Conservation (phyloP, 225 moss, liverwort and hornwort genomes). For the Straminergon stramineum region DNA sequence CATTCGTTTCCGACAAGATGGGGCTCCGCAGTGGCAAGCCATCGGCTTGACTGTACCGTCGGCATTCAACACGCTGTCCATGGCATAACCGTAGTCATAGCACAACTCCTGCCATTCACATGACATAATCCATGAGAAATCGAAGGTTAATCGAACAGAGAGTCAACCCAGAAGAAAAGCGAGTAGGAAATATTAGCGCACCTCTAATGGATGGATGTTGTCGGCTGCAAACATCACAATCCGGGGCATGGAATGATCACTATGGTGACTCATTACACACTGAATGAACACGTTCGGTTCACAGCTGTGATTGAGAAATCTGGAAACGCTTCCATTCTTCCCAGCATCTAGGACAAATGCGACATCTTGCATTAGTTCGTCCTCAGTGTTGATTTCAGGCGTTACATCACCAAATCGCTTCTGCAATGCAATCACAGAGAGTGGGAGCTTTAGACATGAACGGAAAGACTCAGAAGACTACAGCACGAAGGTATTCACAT, state of each 20-base stretch:
- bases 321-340: conserved; percentile 45
- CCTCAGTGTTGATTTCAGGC: conserved; percentile 12
- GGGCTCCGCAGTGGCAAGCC: conserved; percentile 45
- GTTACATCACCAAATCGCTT: conserved; percentile 36
- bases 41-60: conserved; percentile 41
- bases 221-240: conserved; percentile 63
- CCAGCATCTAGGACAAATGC: conserved; percentile 52
- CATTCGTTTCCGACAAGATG: conserved; percentile 51
- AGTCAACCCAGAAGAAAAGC: not conserved
- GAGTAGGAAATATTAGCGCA: not conserved
- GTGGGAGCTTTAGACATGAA: not conserved
- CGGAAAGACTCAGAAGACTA: not conserved
- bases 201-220: conserved; percentile 53
- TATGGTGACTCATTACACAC: conserved; percentile 48
- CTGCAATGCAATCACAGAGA: conserved; percentile 11
- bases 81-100: conserved; percentile 48
- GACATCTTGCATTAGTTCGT: conserved; percentile 27
- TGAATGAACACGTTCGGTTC: conserved; percentile 64
- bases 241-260: conserved; percentile 37
- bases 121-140: not conserved
- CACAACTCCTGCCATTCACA: conserved; percentile 39
- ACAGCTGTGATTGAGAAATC: conserved; percentile 63
- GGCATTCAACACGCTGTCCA: conserved; percentile 38
- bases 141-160: not conserved
- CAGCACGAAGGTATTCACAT: not conserved